phyloP scores from a whole-genome alignment of 176 grass and related monocot genomes.

The Saccharum officinarum region DNA sequence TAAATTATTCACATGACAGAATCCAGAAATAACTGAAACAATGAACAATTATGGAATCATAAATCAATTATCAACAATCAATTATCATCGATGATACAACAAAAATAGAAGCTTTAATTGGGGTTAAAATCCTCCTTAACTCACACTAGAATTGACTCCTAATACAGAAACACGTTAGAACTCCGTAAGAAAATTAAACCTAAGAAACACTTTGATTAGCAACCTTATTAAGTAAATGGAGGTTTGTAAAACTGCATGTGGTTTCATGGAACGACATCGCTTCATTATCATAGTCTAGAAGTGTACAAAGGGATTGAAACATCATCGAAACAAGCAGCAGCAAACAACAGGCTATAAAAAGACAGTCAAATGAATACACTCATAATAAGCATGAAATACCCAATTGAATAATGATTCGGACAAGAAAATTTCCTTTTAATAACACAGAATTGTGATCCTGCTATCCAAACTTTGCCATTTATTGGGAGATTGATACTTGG shows the following conservation, averaged over 20 bases:
- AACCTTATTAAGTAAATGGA: neutral
- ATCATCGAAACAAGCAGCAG: neutral
- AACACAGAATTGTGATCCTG: neutral
- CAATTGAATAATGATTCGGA: slow-evolving; percentile 13
- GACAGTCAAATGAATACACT: neutral
- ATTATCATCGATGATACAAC: slow-evolving; percentile 2
- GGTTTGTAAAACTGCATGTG: neutral
- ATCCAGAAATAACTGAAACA: slow-evolving; percentile 10
- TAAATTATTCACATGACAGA: slow-evolving; percentile 18
- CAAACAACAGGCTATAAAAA: neutral
- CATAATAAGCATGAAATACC: slow-evolving; percentile 9
- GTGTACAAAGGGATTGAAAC: neutral
- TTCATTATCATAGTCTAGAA: neutral
- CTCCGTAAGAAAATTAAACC: neutral
- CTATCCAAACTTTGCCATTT: neutral
- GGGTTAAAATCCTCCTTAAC: neutral
- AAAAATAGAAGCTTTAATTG: neutral
- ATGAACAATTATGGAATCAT: slow-evolving; percentile 13
- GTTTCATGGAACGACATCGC: neutral
- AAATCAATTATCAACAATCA: slow-evolving; percentile 22
- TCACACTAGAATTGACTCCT: neutral
- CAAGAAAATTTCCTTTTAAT: slow-evolving; percentile 28
- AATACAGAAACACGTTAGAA: neutral
- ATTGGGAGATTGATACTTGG: slow-evolving; percentile 9
- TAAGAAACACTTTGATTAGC: neutral